Evolutionary conservation across 768 basidiomycete genomes (phyloP), one percentile per base, ranked within the genome.

Genomic region (Trametes cingulata): DNA sequence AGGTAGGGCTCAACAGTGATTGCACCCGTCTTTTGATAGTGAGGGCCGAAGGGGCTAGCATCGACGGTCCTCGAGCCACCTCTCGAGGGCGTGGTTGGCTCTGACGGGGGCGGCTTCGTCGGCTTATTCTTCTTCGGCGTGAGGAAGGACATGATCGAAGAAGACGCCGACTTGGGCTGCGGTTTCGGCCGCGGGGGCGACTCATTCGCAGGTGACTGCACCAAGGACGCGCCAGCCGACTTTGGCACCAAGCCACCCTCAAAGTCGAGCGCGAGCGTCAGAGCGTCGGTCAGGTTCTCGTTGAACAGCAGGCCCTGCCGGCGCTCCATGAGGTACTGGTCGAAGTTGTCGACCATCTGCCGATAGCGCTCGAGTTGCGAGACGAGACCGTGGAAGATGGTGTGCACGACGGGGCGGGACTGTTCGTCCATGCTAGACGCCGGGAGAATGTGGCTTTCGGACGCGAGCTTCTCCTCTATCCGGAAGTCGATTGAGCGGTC

Each of bases 211-310:
- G 62, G 41, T 67, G 61, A 37, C 69, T 61, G 40, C 65, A 64
- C 60, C 63, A 63, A 49, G n/a, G 51, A 56, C 20, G 51, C 49
- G 50, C 62, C 52, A 22, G 60, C 71, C 13, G 78, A 71, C 52
- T 84, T 50, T 17, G 59, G 40, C 17, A 52, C 37, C 19, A 53
- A 36, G 35, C 62, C 62, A 9, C 67, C 78, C 2, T 79, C 76
- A 22, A 90, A 72, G 58, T 94, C 88, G 55, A 94, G 76, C 14
- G 79, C 81, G 46, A 93, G 76, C 45, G 81, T 88, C 58, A 98
- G 77, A 3, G 95, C 95, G 67, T 98, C 96, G 7, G 87, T 90
- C 36, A 97, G 76, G 70, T 95, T 95, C 74, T 97, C 95, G 3
- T 90, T 89, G 73, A 96, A 97, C 17, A 96, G 75, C 9, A 98